Percentiles rank a stretch among this genome's conserved stretches.
These are phyloP conservation scores for Grosmannia serpens DNA, from an alignment of 2,329 filamentous ascomycete species.

Conservation along the genomic window DNA sequence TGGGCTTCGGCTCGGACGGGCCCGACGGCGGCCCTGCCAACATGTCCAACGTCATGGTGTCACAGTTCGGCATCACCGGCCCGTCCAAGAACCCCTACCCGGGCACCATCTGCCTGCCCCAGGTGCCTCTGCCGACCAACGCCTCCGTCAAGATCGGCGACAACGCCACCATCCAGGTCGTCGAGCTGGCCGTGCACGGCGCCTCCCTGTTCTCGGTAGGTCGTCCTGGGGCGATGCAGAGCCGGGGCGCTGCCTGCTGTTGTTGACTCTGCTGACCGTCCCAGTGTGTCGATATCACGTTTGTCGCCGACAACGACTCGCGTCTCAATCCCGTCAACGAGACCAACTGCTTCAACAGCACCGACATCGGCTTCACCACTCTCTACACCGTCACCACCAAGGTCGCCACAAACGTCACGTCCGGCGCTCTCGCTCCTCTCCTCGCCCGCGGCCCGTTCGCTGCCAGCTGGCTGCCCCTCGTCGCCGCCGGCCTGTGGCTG, in stretches of 20 bases:
- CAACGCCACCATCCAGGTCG: constrained; percentile 79
- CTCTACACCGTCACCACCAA: constrained; percentile 58
- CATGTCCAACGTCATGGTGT: constrained; percentile 75
- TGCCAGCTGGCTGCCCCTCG: constrained; percentile 21
- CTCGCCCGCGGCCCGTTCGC: constrained; percentile 14
- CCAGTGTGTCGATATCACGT: constrained; percentile 90
- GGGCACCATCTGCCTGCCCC: constrained; percentile 78
- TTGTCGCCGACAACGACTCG: constrained; percentile 63
- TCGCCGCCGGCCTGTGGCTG: constrained; percentile 26
- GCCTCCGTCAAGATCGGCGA: constrained; percentile 66
- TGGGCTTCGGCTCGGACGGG: constrained; percentile 65
- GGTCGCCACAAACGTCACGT: constrained; percentile 19
- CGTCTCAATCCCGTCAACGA: constrained; percentile 60
- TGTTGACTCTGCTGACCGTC: neutral
- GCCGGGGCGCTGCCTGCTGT: too few relatives aligned
- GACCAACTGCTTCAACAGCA: constrained; percentile 83
- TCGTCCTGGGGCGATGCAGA: neutral
- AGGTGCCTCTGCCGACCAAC: constrained; percentile 71
- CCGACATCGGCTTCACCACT: constrained; percentile 61
- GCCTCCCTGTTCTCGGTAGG: constrained; percentile 71
- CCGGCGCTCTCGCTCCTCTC: constrained; percentile 17
- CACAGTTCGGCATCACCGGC: constrained; percentile 71
- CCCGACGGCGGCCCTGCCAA: constrained; percentile 59
- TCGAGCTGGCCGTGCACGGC: constrained; percentile 74
- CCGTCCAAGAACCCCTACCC: constrained; percentile 77